phyloP scores from a whole-genome alignment of 352 stramenopile genomes.

The Pythium brachiatum region DNA sequence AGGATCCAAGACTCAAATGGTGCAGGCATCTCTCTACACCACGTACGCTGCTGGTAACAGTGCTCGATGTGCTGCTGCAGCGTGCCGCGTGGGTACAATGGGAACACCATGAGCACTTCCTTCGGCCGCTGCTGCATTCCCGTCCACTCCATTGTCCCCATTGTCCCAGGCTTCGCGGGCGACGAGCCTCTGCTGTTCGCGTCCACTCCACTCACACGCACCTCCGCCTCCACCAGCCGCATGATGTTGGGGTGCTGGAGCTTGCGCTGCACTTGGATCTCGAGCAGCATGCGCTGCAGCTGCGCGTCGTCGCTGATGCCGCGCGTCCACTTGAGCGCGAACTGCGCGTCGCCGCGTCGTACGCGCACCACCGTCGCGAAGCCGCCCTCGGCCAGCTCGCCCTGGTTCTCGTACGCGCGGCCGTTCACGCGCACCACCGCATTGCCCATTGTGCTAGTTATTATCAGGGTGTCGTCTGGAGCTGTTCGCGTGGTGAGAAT shows the following conservation, averaged over 20 bases:
- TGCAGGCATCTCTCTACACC: background rate
- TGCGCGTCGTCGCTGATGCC: constrained; percentile 52
- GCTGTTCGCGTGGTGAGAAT: background rate
- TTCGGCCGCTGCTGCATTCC: constrained; percentile 23
- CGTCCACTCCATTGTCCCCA: background rate
- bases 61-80: constrained; percentile 55
- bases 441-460: constrained; percentile 54
- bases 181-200: background rate
- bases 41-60: constrained; percentile 26
- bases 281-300: constrained; percentile 53
- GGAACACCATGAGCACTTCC: constrained; percentile 66
- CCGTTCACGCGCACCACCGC: constrained; percentile 56
- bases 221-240: constrained; percentile 49
- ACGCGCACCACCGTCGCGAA: constrained; percentile 71
- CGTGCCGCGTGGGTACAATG: constrained; percentile 47
- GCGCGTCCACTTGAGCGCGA: constrained; percentile 70
- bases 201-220: constrained; percentile 22
- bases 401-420: constrained; percentile 45
- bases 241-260: constrained; percentile 58
- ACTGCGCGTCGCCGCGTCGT: constrained; percentile 29
- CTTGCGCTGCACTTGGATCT: constrained; percentile 66
- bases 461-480: background rate
- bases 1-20: background rate
- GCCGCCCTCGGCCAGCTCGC: constrained; percentile 60
- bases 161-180: constrained; percentile 8